Evolutionary conservation across 164 flowering plant genomes (phyloP).

Genomic region (Stephania yunnanensis): DNA sequence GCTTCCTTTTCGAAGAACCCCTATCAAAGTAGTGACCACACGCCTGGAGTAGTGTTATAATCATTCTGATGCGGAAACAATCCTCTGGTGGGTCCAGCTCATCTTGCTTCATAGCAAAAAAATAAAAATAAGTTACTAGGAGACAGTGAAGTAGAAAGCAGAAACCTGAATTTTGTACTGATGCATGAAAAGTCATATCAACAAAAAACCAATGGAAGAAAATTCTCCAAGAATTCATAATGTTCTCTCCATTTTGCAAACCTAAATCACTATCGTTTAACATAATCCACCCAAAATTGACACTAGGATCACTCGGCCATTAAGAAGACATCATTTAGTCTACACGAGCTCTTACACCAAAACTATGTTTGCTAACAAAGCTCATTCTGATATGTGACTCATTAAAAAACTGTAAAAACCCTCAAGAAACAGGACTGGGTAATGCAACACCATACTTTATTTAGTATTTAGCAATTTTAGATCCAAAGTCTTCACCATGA

Average conservation of each 20-base stretch:
- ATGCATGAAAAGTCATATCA: background rate
- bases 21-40: constrained; percentile 98
- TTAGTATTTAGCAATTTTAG: background rate
- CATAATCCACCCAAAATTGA: background rate
- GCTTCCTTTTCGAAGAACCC: constrained; percentile 95
- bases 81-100: constrained; percentile 93
- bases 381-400: no score
- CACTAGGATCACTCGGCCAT: background rate
- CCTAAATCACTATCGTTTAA: background rate
- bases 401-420: background rate
- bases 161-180: background rate
- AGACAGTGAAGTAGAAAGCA: background rate
- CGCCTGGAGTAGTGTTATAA: constrained; percentile 87
- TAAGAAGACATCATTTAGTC: background rate
- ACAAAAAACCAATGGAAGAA: background rate
- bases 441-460: background rate
- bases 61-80: constrained; percentile 90
- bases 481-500: background rate
- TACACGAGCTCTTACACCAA: no score
- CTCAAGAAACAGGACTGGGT: background rate
- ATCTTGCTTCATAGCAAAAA: constrained; percentile 62
- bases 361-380: no score
- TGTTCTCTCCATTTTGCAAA: background rate
- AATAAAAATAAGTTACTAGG: background rate
- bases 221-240: background rate